These are phyloP conservation scores for Yamadazyma phyllophila DNA, from an alignment of 805 yeast species.

Conservation along the genomic window DNA sequence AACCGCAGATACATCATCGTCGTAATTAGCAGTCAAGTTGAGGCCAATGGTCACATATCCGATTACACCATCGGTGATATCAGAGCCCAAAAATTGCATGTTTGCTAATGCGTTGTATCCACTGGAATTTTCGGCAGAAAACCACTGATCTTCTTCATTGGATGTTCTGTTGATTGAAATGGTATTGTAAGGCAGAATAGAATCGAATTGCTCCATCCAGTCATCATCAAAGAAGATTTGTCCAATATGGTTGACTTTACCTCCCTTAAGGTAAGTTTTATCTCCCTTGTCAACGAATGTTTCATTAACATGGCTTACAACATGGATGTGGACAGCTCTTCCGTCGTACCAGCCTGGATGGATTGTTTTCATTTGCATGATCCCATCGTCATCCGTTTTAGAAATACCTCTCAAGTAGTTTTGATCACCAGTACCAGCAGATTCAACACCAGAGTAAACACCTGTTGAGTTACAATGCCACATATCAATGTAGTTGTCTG, in stretches of 20 bases:
- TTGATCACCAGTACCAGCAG: too few species aligned
- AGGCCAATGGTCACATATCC: constrained; percentile 7
- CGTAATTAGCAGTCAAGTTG: constrained; percentile 1
- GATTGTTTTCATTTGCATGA: too few species aligned
- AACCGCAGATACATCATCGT: constrained; percentile 4
- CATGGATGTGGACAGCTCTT: not conserved
- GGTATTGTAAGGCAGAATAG: not conserved
- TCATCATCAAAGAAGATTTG: constrained; percentile 4
- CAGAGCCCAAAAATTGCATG: constrained; percentile 4
- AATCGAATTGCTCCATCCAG: not conserved
- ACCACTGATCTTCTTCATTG: constrained; percentile 15
- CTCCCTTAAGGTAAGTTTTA: not conserved
- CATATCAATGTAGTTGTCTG: too few species aligned
- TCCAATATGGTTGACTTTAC: constrained; percentile 7
- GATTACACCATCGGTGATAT: constrained; percentile 5
- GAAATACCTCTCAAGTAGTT: too few species aligned
- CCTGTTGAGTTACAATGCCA: too few species aligned
- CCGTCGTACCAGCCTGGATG: too few species aligned
- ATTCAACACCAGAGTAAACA: too few species aligned
- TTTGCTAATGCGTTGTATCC: constrained; percentile 6
- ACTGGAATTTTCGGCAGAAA: not conserved
- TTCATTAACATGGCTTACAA: not conserved
- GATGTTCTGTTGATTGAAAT: constrained; percentile 15
- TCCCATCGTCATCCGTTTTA: too few species aligned
- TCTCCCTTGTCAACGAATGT: not conserved